Evolutionary conservation across 2,329 filamentous ascomycete genomes (phyloP).

Genomic region (Epichloe sibirici): DNA sequence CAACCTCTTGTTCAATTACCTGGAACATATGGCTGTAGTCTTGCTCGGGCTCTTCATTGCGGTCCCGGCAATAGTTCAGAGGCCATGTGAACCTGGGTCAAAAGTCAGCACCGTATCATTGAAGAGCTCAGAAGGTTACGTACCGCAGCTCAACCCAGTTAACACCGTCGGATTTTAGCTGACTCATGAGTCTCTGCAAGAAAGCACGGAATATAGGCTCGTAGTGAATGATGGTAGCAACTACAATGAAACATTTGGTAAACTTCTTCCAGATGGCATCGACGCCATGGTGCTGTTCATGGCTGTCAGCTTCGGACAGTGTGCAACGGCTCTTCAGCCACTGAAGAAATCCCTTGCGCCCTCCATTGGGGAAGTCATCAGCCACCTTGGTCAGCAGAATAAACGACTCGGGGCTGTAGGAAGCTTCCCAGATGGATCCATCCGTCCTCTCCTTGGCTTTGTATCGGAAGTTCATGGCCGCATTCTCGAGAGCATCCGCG

Average conservation of each 20-base stretch:
- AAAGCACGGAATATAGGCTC: conserved; percentile 79
- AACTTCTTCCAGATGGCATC: conserved; percentile 83
- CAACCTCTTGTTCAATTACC: conserved; percentile 65
- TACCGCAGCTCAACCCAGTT: conserved; percentile 68
- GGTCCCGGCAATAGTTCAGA: conserved; percentile 54
- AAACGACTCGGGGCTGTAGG: conserved; percentile 47
- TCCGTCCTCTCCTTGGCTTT: conserved; percentile 31
- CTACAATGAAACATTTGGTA: conserved; percentile 57
- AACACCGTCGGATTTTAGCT: conserved; percentile 69
- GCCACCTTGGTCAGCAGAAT: conserved; percentile 52
- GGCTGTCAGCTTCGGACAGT: conserved; percentile 58
- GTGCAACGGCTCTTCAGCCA: conserved; percentile 68
- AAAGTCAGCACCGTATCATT: not conserved
- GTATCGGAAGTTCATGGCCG: conserved; percentile 50
- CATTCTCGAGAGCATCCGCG: conserved; percentile 38
- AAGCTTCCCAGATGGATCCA: conserved; percentile 50
- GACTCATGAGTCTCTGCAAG: conserved; percentile 55
- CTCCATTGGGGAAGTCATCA: conserved; percentile 61
- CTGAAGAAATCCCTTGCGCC: conserved; percentile 56
- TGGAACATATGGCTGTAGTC: conserved; percentile 60
- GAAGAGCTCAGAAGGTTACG: conserved; percentile 5
- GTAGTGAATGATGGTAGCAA: conserved; percentile 69
- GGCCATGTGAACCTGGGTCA: conserved; percentile 52
- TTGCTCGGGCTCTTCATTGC: conserved; percentile 50
- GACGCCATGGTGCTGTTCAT: conserved; percentile 71